Evolutionary conservation across 257 asterid genomes (phyloP).

Genomic region (Rhazya stricta): DNA sequence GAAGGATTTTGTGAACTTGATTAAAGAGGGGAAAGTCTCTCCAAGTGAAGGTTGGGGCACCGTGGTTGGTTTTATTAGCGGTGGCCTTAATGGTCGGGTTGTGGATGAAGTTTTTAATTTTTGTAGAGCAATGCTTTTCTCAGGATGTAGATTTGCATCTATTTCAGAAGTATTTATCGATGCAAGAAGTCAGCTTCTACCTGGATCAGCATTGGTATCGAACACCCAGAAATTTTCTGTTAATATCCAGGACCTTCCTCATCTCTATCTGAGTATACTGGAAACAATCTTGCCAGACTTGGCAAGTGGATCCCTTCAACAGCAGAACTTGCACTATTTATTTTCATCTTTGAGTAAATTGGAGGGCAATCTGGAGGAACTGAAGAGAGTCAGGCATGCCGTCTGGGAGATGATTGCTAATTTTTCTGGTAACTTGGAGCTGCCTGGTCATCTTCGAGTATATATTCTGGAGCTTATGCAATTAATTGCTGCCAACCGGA

Average conservation of each 20-base stretch:
- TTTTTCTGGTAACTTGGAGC: conserved; percentile 63
- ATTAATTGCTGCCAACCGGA: conserved; percentile 53
- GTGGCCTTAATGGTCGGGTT: conserved; percentile 42
- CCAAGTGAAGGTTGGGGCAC: conserved; percentile 75
- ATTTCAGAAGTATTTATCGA: conserved; percentile 41
- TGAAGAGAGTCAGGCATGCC: conserved; percentile 55
- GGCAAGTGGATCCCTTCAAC: conserved; percentile 39
- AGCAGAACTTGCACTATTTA: conserved; percentile 40
- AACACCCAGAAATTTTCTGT: conserved; percentile 24
- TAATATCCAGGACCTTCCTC: conserved; percentile 55
- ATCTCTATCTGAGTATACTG: conserved; percentile 58
- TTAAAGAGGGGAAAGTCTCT: conserved; percentile 46
- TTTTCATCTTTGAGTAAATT: conserved; percentile 74
- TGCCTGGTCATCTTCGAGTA: conserved; percentile 65
- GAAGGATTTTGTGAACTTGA: conserved; percentile 48
- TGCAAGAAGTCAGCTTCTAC: conserved; percentile 35
- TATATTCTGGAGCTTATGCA: conserved; percentile 86
- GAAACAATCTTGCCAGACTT: conserved; percentile 56
- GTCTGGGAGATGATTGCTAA: conserved; percentile 72
- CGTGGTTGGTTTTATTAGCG: conserved; percentile 40
- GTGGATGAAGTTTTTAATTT: conserved; percentile 49
- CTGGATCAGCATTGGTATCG: conserved; percentile 26
- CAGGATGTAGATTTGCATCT: conserved; percentile 67
- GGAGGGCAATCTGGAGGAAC: conserved; percentile 60
- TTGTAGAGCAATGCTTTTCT: conserved; percentile 67